A percentile compares a stretch with the other conserved stretches of the same genome.
Conservation (phyloP, 148 eudicot species). For the Agrostemma githago region DNA sequence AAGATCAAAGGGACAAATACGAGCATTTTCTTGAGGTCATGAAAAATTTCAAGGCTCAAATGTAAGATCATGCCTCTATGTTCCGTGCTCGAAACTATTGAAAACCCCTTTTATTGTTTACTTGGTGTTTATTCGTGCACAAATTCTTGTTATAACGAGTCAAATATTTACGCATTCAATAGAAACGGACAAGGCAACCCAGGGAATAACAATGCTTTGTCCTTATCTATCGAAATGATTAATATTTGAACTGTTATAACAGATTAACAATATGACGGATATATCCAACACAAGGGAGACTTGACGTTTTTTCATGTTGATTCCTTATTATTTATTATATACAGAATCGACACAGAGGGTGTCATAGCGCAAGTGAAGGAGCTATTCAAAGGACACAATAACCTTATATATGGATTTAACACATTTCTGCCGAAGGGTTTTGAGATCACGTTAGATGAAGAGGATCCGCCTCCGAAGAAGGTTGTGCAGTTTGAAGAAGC, state of each 20-base stretch:
- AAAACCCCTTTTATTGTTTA: neutral
- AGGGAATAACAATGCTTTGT: too few species aligned
- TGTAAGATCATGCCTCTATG: slow-evolving; percentile 35
- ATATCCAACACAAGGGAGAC: too few species aligned
- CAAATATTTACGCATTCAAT: too few species aligned
- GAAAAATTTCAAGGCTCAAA: slow-evolving; percentile 97
- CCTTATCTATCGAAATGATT: too few species aligned
- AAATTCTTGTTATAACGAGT: too few species aligned
- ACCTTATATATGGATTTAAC: slow-evolving; percentile 82
- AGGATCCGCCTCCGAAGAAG: slow-evolving; percentile 70
- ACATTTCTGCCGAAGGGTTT: slow-evolving; percentile 98
- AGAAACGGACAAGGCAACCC: too few species aligned
- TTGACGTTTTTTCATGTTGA: neutral
- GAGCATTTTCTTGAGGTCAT: slow-evolving; percentile 93
- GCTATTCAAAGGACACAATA: slow-evolving; percentile 86
- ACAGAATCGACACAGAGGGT: slow-evolving; percentile 89
- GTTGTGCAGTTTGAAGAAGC: slow-evolving; percentile 95
- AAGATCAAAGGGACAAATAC: slow-evolving; percentile 83
- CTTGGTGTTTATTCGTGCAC: slow-evolving; percentile 1
- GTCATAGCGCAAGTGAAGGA: slow-evolving; percentile 92
- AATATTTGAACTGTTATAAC: too few species aligned
- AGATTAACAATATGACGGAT: too few species aligned
- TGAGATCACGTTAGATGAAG: slow-evolving; percentile 78
- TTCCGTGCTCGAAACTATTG: neutral
- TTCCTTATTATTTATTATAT: slow-evolving; percentile 19